Evolutionary conservation across 2,329 filamentous ascomycete species (phyloP).

Genomic region (Rutstroemia sp.): DNA sequence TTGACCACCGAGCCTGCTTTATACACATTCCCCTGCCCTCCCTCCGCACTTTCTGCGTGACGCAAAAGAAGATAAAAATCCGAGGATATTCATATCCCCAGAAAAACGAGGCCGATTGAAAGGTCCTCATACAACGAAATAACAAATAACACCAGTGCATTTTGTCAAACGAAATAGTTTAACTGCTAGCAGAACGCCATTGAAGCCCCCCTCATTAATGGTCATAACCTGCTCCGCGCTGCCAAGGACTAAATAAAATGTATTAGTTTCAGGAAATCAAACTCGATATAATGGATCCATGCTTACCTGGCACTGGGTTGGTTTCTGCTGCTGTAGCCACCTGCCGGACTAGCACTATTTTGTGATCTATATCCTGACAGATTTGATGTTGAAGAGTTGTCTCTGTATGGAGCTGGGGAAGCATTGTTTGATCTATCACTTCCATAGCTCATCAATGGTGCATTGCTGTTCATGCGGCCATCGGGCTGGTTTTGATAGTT

Average conservation of each 20-base stretch:
- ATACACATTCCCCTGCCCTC: background rate
- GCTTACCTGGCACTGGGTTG: slow-evolving; percentile 42
- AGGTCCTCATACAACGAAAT: slow-evolving; percentile 11
- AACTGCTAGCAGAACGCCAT: slow-evolving; percentile 19
- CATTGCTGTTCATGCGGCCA: slow-evolving; percentile 8
- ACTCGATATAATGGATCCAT: background rate
- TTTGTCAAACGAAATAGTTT: slow-evolving; percentile 12
- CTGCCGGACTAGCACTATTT: slow-evolving; percentile 35
- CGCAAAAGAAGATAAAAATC: background rate
- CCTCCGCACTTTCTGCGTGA: background rate
- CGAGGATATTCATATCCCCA: background rate
- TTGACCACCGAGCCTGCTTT: background rate
- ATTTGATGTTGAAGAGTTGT: slow-evolving; percentile 29
- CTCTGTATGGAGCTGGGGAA: slow-evolving; percentile 27
- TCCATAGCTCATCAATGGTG: slow-evolving; percentile 18
- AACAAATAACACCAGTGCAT: slow-evolving; percentile 27
- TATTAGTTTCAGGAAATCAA: slow-evolving; percentile 18
- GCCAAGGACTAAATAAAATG: slow-evolving; percentile 40
- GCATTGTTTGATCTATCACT: slow-evolving; percentile 7
- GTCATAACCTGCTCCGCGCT: slow-evolving; percentile 50
- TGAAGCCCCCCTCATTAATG: slow-evolving; percentile 32
- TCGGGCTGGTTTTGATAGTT: slow-evolving; percentile 17
- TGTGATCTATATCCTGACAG: slow-evolving; percentile 32
- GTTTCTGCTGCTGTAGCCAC: slow-evolving; percentile 24
- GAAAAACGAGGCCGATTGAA: background rate